Evolutionary conservation across 225 moss, liverwort and hornwort species (phyloP).

Genomic region (Sphagnum contortum): DNA sequence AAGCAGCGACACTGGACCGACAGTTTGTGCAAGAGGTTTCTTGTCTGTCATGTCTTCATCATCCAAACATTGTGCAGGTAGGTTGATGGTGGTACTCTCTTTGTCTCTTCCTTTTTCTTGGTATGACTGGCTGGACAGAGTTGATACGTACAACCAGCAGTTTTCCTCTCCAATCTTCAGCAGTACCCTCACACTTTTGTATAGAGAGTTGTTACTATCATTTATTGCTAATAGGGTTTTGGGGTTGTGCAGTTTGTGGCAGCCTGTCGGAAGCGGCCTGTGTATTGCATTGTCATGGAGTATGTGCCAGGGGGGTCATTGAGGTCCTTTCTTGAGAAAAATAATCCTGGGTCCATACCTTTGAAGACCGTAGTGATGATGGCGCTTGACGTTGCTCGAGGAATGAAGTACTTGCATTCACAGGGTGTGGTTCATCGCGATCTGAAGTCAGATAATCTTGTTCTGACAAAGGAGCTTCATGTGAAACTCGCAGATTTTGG

Average conservation of each 20-base stretch:
- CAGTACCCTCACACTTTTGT: neutral
- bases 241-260: slow-evolving; percentile 47
- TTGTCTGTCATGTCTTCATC: slow-evolving; percentile 58
- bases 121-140: neutral
- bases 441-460: slow-evolving; percentile 72
- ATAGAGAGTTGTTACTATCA: too few relatives aligned
- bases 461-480: slow-evolving; percentile 41
- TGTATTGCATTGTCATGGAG: slow-evolving; percentile 71
- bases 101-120: neutral
- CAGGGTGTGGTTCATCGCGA: slow-evolving; percentile 82
- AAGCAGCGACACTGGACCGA: slow-evolving; percentile 45
- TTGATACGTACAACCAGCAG: too few relatives aligned
- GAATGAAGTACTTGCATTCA: slow-evolving; percentile 85
- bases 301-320: slow-evolving; percentile 67
- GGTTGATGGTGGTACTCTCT: neutral
- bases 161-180: neutral
- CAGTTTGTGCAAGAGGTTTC: slow-evolving; percentile 85
- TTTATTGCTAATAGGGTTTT: too few relatives aligned
- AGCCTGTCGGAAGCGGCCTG: slow-evolving; percentile 59
- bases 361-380: slow-evolving; percentile 40
- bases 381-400: slow-evolving; percentile 65
- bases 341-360: slow-evolving; percentile 24
- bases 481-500: slow-evolving; percentile 86
- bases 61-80: slow-evolving; percentile 69
- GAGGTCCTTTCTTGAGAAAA: slow-evolving; percentile 56